A percentile compares a stretch with the other conserved stretches of the same genome.
phyloP scores from a whole-genome alignment of 257 asterid genomes.

The Vinca minor region DNA sequence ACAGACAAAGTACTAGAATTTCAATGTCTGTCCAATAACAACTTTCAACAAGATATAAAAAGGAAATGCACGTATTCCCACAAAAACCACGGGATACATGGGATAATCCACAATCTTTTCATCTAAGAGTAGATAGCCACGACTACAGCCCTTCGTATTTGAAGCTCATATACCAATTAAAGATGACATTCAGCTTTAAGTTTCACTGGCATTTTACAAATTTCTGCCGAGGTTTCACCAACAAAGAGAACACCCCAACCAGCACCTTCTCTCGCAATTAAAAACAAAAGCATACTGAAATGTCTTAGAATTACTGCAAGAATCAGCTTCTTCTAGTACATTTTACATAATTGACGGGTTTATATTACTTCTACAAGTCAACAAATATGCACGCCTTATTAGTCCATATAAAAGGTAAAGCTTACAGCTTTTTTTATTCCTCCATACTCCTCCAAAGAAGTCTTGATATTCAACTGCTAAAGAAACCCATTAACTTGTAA shows the following conservation, averaged over 20 bases:
- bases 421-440: background rate
- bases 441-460: background rate
- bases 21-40: background rate
- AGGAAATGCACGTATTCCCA: background rate
- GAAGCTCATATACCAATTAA: background rate
- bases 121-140: background rate
- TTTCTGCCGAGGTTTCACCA: too few relatives aligned
- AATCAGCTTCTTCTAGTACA: background rate
- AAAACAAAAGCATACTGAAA: background rate
- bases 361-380: background rate
- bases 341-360: background rate
- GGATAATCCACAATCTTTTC: background rate
- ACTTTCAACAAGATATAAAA: background rate
- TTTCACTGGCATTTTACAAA: background rate
- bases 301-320: background rate
- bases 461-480: background rate
- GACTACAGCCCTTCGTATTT: background rate
- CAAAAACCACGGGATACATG: background rate
- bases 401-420: background rate
- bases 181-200: conserved; percentile 1
- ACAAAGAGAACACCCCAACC: too few relatives aligned
- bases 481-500: background rate
- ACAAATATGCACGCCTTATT: background rate
- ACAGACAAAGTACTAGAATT: background rate
- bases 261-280: background rate